phyloP scores from a whole-genome alignment of 2,329 filamentous ascomycete genomes.

The Thelonectria rubi region DNA sequence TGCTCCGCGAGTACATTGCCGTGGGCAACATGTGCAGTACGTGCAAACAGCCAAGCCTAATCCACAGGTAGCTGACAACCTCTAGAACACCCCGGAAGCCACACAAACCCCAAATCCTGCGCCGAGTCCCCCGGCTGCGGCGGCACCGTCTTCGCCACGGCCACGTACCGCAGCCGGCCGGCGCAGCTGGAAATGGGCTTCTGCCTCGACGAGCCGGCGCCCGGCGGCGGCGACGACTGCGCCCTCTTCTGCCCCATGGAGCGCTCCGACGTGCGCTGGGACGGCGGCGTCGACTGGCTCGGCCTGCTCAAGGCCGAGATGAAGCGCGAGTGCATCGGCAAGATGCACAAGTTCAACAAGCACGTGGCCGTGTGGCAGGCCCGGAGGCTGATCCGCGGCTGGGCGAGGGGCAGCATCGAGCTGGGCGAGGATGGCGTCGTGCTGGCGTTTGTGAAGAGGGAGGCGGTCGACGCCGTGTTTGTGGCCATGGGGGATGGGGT shows the following conservation, averaged over 20 bases:
- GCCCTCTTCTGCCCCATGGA: conserved; percentile 41
- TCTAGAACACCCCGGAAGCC: conserved; percentile 27
- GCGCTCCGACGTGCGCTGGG: conserved; percentile 42
- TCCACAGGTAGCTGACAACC: background rate
- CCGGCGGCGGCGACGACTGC: conserved; percentile 7
- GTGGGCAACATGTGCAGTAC: conserved; percentile 44
- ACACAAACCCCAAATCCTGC: conserved; percentile 32
- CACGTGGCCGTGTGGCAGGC: conserved; percentile 45
- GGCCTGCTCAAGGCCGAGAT: conserved; percentile 31
- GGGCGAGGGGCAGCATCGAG: conserved; percentile 41
- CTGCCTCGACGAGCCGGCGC: conserved; percentile 36
- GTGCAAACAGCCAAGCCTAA: conserved; percentile 2
- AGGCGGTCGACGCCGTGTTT: conserved; percentile 33
- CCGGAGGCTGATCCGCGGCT: conserved; percentile 34
- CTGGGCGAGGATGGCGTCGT: conserved; percentile 33
- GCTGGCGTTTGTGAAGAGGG: conserved; percentile 38
- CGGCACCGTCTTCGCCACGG: conserved; percentile 37
- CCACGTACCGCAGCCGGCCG: conserved; percentile 41
- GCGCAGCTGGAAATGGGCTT: conserved; percentile 43
- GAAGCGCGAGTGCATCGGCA: conserved; percentile 35
- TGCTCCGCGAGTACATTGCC: conserved; percentile 39
- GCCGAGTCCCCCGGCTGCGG: conserved; percentile 27
- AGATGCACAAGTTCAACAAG: conserved; percentile 46
- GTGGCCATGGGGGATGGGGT: conserved; percentile 32
- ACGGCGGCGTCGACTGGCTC: conserved; percentile 34